Percentiles rank a stretch among this genome's conserved stretches.
phyloP scores from a whole-genome alignment of 2,329 filamentous ascomycete genomes.

The Chalaropsis ovoidea region DNA sequence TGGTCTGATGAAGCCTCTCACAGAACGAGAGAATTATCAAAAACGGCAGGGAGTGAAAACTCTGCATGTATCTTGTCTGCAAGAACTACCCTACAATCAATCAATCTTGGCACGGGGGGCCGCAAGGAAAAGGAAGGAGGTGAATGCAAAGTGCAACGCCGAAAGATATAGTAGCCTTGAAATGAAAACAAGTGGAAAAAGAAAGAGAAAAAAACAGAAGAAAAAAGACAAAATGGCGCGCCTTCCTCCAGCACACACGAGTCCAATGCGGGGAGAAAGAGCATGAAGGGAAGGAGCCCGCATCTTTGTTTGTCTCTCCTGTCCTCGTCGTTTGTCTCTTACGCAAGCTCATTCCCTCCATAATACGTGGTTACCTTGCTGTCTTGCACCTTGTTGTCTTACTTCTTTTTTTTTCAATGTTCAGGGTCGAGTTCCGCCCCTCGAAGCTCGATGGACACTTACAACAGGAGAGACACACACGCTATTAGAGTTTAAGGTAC shows the following conservation, averaged over 20 bases:
- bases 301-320: background rate
- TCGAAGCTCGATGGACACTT: background rate
- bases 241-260: background rate
- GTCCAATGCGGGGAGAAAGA: background rate
- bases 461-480: background rate
- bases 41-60: slow-evolving; percentile 7
- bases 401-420: background rate
- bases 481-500: background rate
- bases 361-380: background rate
- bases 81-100: background rate
- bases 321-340: background rate
- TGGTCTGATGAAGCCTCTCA: background rate
- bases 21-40: background rate
- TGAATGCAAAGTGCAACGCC: background rate
- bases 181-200: background rate
- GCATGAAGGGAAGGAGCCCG: background rate
- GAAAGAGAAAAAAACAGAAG: background rate
- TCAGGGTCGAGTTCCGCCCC: background rate
- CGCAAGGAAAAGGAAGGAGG: background rate
- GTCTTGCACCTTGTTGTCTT: background rate
- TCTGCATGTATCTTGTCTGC: background rate
- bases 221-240: background rate
- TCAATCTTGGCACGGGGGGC: background rate
- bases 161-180: background rate
- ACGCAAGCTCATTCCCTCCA: background rate